Percentiles rank a stretch among this genome's conserved stretches.
phyloP scores from a whole-genome alignment of 176 grass and related monocot species.

The Alopecurus myosuroides region DNA sequence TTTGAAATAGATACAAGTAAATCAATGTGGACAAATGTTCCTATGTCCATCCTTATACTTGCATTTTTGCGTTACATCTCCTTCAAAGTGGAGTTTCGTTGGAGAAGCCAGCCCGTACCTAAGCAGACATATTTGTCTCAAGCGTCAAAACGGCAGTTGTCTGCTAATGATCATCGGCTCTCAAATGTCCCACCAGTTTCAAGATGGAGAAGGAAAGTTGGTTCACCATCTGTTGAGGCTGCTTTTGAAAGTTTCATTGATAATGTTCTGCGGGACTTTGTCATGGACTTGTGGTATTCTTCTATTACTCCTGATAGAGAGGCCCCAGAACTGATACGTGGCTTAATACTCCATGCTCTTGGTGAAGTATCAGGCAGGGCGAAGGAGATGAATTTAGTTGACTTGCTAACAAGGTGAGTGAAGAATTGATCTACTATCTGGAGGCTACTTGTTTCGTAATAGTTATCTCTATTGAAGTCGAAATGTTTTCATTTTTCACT shows the following conservation, averaged over 20 bases:
- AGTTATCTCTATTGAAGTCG: background rate
- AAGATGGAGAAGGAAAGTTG: constrained; percentile 92
- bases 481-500: background rate
- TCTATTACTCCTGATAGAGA: constrained; percentile 86
- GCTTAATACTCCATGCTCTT: constrained; percentile 79
- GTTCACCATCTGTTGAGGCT: constrained; percentile 71
- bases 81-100: constrained; percentile 76
- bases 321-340: constrained; percentile 78
- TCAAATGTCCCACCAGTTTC: constrained; percentile 53
- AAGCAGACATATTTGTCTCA: constrained; percentile 77
- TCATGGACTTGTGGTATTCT: constrained; percentile 86
- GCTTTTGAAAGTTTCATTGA: constrained; percentile 84
- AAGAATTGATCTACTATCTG: constrained; percentile 16
- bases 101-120: constrained; percentile 54
- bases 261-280: constrained; percentile 88
- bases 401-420: constrained; percentile 82
- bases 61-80: constrained; percentile 74
- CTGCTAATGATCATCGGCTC: constrained; percentile 65
- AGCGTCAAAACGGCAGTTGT: constrained; percentile 62
- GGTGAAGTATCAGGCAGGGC: constrained; percentile 77
- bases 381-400: constrained; percentile 91
- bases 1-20: constrained; percentile 90
- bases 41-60: constrained; percentile 92
- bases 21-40: constrained; percentile 99
- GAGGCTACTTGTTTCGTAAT: constrained; percentile 11